Conservation (phyloP, 2,329 filamentous ascomycete genomes). For the Calonectria pauciramosa region DNA sequence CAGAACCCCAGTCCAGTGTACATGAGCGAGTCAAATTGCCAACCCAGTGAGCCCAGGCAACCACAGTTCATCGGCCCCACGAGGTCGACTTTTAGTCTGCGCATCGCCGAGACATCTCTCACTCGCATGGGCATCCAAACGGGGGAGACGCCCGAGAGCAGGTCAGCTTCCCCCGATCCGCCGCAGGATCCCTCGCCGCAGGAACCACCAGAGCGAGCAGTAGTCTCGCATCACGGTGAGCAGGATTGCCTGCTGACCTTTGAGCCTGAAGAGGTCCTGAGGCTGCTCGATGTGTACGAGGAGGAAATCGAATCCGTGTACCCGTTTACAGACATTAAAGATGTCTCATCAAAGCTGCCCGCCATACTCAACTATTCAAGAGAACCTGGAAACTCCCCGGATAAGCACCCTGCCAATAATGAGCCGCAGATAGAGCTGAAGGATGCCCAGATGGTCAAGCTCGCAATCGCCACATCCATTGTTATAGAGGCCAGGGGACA, state of each 20-base stretch:
- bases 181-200: constrained; percentile 46
- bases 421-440: constrained; percentile 28
- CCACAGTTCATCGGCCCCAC: constrained; percentile 55
- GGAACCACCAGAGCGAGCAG: neutral
- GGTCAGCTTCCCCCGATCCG: constrained; percentile 37
- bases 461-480: constrained; percentile 51
- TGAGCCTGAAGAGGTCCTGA: constrained; percentile 13
- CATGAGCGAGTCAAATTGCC: constrained; percentile 17
- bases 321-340: constrained; percentile 49
- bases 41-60: constrained; percentile 42
- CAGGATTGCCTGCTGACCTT: constrained; percentile 20
- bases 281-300: constrained; percentile 46
- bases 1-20: constrained; percentile 33
- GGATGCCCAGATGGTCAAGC: constrained; percentile 50
- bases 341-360: constrained; percentile 3
- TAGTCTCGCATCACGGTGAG: neutral
- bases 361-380: constrained; percentile 12
- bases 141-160: constrained; percentile 45
- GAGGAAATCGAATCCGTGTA: constrained; percentile 57
- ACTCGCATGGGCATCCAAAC: constrained; percentile 52
- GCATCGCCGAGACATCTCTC: constrained; percentile 52
- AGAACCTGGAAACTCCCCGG: neutral
- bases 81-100: constrained; percentile 50
- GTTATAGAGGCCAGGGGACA: constrained; percentile 51
- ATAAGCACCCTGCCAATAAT: neutral